phyloP scores from a whole-genome alignment of 768 basidiomycete species.

The Tulasnella sp. region DNA sequence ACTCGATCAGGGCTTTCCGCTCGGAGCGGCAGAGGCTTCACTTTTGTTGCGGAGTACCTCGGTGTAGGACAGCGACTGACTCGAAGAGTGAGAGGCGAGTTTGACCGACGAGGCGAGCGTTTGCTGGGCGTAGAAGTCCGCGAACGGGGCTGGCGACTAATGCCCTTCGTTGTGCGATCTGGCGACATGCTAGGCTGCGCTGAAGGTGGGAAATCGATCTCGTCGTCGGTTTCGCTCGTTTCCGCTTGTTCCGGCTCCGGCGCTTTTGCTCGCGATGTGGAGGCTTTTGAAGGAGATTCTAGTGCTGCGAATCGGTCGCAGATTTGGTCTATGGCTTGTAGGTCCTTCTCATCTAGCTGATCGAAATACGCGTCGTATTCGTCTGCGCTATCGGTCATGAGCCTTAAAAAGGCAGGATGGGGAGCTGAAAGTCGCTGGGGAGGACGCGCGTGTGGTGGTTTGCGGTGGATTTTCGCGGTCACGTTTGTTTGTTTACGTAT shows the following conservation, averaged over 20 bases:
- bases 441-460: not conserved
- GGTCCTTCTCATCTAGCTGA: not conserved
- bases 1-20: not conserved
- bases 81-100: not conserved
- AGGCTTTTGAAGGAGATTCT: not conserved
- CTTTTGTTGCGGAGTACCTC: not conserved
- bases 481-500: not conserved
- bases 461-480: not conserved
- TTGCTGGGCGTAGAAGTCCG: not conserved
- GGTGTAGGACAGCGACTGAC: not conserved
- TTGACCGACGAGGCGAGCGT: not conserved
- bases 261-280: not conserved
- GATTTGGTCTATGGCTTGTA: not conserved
- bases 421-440: not conserved
- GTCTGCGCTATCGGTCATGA: not conserved
- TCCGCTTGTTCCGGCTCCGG: not conserved
- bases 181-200: not conserved
- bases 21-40: not conserved
- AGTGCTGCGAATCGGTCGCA: not conserved
- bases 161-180: not conserved
- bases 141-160: not conserved
- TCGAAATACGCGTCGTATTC: constrained; percentile 2
- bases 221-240: not conserved
- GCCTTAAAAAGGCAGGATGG: not conserved
- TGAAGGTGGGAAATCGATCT: not conserved